Evolutionary conservation across 257 asterid species (phyloP).

Genomic region (Phtheirospermum japonicum): DNA sequence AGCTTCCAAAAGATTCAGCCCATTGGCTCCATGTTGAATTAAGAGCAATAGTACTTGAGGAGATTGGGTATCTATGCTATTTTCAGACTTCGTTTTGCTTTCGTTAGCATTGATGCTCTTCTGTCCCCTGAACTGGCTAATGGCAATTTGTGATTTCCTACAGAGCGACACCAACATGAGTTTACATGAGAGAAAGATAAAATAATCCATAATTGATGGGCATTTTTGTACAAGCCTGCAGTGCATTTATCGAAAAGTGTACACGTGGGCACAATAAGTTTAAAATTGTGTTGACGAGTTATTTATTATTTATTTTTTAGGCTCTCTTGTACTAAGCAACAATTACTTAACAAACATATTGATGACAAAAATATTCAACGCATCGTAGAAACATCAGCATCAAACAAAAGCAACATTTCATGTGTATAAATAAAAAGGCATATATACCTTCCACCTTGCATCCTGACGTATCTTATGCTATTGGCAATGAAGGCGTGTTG

Average conservation of each 20-base stretch:
- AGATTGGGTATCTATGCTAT: conserved; percentile 37
- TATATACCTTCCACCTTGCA: conserved; percentile 94
- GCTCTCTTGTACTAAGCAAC: too few species aligned
- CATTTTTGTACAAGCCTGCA: not conserved
- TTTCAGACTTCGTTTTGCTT: conserved; percentile 33
- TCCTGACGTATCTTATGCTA: conserved; percentile 66
- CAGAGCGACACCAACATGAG: conserved; percentile 20
- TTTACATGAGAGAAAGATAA: conserved; percentile 11
- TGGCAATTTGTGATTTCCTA: conserved; percentile 83
- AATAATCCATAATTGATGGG: conserved; percentile 1
- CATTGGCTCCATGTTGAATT: conserved; percentile 94
- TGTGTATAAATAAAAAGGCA: conserved; percentile 9
- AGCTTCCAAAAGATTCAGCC: conserved; percentile 94
- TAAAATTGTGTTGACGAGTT: too few species aligned
- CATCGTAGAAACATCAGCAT: not conserved
- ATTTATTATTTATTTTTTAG: too few species aligned
- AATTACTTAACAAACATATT: too few species aligned
- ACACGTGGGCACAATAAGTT: not conserved
- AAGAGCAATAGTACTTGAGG: conserved; percentile 77
- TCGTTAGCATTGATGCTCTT: conserved; percentile 33
- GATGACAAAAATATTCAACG: not conserved
- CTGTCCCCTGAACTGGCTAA: conserved; percentile 76
- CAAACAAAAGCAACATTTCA: not conserved
- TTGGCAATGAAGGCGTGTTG: conserved; percentile 88
- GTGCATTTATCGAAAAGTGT: not conserved